phyloP scores from a whole-genome alignment of 192 early-diverging fungal genomes.

The Umbelopsis sp. region DNA sequence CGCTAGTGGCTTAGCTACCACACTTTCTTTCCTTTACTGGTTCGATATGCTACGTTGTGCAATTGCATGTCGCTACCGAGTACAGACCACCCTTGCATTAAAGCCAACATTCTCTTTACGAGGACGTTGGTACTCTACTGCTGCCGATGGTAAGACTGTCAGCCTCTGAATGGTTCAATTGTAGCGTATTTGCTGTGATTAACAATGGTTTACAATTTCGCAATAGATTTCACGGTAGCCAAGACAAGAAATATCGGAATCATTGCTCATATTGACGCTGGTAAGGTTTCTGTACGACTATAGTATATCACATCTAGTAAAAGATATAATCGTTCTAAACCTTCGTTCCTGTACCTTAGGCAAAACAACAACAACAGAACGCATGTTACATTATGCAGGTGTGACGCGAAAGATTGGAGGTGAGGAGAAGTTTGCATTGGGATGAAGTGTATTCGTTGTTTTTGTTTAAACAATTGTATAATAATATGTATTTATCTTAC shows the following conservation, averaged over 20 bases:
- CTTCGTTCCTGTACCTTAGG: constrained; percentile 23
- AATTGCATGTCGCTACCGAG: constrained; percentile 8
- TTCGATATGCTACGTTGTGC: constrained; percentile 4
- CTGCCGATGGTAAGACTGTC: not conserved
- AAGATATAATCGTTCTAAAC: not conserved
- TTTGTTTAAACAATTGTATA: not conserved
- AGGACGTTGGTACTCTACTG: not conserved
- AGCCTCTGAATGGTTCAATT: not conserved
- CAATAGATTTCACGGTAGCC: constrained; percentile 39
- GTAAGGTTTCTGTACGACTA: constrained; percentile 44
- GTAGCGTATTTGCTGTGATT: not conserved
- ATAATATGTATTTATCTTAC: not conserved
- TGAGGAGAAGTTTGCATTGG: constrained; percentile 34
- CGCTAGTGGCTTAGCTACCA: not conserved
- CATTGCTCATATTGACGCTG: constrained; percentile 97
- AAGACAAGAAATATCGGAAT: constrained; percentile 87
- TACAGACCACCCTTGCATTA: not conserved
- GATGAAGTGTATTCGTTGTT: too few species aligned
- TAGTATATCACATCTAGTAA: not conserved
- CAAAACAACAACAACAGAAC: constrained; percentile 96
- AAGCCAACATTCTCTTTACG: not conserved
- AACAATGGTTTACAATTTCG: not conserved
- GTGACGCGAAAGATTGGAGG: constrained; percentile 86
- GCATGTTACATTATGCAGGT: constrained; percentile 95
- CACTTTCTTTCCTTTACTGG: not conserved